Conservation (phyloP, 208 protist genomes). For the Wallacemonas sp. region DNA sequence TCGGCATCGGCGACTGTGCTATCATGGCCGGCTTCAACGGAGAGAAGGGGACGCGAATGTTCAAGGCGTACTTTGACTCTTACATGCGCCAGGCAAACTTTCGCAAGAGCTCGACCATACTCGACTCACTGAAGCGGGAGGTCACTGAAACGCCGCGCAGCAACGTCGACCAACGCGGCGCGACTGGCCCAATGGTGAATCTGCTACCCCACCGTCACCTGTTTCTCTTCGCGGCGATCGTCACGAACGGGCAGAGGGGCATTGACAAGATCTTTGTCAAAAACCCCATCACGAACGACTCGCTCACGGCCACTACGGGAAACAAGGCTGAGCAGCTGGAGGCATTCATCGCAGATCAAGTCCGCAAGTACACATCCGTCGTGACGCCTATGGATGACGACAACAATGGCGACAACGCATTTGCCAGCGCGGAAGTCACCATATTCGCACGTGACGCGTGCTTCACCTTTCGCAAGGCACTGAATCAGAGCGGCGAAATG, state of each 20-base stretch:
- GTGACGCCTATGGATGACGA: conserved; percentile 75
- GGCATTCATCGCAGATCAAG: conserved; percentile 66
- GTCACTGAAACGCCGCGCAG: conserved; percentile 66
- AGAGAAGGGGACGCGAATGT: conserved; percentile 83
- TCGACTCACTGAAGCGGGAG: conserved; percentile 68
- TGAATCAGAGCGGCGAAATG: conserved; percentile 47
- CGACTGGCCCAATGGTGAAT: conserved; percentile 73
- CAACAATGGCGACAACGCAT: conserved; percentile 31
- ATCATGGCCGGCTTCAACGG: conserved; percentile 65
- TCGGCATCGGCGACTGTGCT: conserved; percentile 84
- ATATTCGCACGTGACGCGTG: conserved; percentile 80
- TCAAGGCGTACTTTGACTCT: conserved; percentile 83
- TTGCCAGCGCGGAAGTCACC: conserved; percentile 79
- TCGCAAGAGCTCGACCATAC: conserved; percentile 79
- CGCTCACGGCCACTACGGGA: conserved; percentile 54
- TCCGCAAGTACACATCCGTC: conserved; percentile 73
- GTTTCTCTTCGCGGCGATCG: conserved; percentile 77
- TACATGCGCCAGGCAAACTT: conserved; percentile 85
- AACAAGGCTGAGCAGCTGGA: conserved; percentile 53
- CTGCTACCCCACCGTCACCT: conserved; percentile 81
- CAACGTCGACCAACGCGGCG: conserved; percentile 46
- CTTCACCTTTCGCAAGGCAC: conserved; percentile 64
- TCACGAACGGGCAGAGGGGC: conserved; percentile 17
- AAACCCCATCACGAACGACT: conserved; percentile 87
- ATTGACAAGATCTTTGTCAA: conserved; percentile 86